These are phyloP conservation scores for Tulasnella calospora DNA, from an alignment of 768 basidiomycete species.

Conservation along the genomic window DNA sequence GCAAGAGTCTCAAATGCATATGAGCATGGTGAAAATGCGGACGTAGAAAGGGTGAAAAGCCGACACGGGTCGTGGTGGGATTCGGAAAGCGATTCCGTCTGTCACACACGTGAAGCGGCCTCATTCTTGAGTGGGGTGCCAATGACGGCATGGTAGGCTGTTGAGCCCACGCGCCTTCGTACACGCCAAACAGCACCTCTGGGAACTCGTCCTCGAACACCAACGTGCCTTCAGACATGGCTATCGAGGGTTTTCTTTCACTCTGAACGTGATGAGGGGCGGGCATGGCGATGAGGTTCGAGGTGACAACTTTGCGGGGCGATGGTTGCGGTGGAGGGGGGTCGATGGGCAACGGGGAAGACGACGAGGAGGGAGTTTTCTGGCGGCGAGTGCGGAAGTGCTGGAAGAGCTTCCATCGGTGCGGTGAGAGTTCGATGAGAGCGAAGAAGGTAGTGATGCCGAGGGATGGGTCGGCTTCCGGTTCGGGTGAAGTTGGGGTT, in stretches of 20 bases:
- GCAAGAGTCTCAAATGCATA: too few relatives aligned
- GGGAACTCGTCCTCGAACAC: not conserved
- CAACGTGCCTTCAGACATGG: too few relatives aligned
- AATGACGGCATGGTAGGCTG: too few relatives aligned
- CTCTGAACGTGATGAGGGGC: not conserved
- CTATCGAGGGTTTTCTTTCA: not conserved
- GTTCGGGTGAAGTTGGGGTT: too few relatives aligned
- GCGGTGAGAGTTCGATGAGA: not conserved
- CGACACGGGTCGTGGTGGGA: too few relatives aligned
- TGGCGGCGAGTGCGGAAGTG: not conserved
- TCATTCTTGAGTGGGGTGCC: too few relatives aligned
- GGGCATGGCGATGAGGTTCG: not conserved
- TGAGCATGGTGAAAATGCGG: too few relatives aligned
- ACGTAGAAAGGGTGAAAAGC: too few relatives aligned
- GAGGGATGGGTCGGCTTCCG: too few relatives aligned
- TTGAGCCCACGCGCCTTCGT: not conserved
- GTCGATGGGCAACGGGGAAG: not conserved
- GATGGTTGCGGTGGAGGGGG: not conserved
- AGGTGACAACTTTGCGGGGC: not conserved
- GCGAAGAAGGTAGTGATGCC: not conserved
- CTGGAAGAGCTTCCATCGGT: not conserved
- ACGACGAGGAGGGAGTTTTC: not conserved
- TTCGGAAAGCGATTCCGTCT: too few relatives aligned
- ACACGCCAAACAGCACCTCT: not conserved
- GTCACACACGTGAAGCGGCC: too few relatives aligned